Percentiles rank a stretch among this genome's conserved stretches.
These are phyloP conservation scores for Blastocystis sp. DNA, from an alignment of 352 stramenopile species.

Conservation along the genomic window DNA sequence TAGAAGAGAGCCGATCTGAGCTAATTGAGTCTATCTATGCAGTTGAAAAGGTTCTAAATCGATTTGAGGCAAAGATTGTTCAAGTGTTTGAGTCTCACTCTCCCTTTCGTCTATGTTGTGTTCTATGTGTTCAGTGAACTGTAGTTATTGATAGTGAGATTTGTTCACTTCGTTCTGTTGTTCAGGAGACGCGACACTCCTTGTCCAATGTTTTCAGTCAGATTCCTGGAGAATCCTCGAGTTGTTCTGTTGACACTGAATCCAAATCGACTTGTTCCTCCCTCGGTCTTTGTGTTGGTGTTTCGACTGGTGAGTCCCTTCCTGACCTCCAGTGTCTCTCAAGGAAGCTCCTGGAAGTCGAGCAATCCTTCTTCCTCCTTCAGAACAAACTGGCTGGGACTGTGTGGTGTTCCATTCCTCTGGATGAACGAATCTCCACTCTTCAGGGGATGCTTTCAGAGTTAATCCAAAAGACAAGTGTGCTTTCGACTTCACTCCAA, in stretches of 20 bases:
- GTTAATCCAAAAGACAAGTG: neutral
- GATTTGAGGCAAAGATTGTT: conserved; percentile 1
- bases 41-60: neutral
- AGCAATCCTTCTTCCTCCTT: neutral
- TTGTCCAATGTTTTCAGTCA: neutral
- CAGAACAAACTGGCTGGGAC: neutral
- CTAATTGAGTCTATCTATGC: neutral
- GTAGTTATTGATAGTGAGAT: neutral
- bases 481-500: neutral
- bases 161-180: neutral
- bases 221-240: neutral
- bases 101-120: neutral
- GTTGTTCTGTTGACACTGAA: neutral
- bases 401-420: neutral
- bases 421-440: neutral
- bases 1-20: too few relatives aligned
- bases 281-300: neutral
- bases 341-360: neutral
- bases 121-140: neutral
- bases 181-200: neutral
- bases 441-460: neutral
- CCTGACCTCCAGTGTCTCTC: neutral
- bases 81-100: neutral
- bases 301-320: neutral
- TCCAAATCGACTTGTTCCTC: neutral